These are phyloP conservation scores for Blepharisma japonicum DNA, from an alignment of 73 alveolate genomes.

Conservation along the genomic window DNA sequence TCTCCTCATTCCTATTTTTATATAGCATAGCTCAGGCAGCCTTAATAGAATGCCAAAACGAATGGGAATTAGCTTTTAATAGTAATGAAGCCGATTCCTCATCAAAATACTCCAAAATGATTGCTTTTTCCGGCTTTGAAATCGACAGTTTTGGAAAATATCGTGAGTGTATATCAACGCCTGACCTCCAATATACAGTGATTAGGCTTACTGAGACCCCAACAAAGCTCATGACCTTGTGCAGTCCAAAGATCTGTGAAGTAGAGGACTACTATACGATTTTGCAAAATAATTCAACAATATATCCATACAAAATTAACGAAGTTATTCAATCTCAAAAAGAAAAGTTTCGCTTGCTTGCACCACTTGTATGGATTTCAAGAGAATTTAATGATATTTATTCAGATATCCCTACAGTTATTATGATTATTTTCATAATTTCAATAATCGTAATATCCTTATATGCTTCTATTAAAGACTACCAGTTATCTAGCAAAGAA, in stretches of 20 bases:
- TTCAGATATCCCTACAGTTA: background rate
- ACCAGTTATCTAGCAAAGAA: background rate
- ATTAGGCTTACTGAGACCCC: background rate
- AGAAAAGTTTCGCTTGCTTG: background rate
- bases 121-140: conserved; percentile 37
- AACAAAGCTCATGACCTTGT: background rate
- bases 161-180: conserved; percentile 27
- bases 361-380: background rate
- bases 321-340: background rate
- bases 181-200: conserved; percentile 8
- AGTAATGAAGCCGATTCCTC: no score
- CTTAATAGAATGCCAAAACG: no score
- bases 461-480: background rate
- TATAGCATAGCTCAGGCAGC: no score
- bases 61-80: no score
- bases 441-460: background rate
- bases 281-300: background rate
- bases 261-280: background rate
- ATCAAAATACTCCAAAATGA: background rate
- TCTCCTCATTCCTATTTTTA: no score
- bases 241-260: conserved; percentile 7
- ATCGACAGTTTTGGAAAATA: conserved; percentile 38
- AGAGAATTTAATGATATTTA: background rate
- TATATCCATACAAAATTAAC: background rate
- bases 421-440: background rate